Evolutionary conservation across 768 basidiomycete species (phyloP).

Genomic region (Epithele typhae): DNA sequence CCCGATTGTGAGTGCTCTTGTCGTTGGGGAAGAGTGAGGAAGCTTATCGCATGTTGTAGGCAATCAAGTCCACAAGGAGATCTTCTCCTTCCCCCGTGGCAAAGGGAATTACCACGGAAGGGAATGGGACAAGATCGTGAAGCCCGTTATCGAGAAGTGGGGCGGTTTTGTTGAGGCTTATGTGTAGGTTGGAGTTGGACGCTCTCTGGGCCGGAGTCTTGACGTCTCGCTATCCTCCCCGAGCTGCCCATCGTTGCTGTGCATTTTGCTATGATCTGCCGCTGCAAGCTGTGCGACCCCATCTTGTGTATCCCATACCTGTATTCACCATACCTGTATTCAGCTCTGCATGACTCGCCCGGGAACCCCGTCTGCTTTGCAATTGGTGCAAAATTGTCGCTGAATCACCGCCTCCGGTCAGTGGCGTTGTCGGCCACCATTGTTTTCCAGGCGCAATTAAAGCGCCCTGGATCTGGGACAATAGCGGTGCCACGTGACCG

Average conservation of each 20-base stretch:
- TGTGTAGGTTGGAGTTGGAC: slow-evolving; percentile 1
- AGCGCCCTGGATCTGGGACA: no score
- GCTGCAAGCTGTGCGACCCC: no score
- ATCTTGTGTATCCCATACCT: no score
- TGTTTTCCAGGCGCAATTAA: no score
- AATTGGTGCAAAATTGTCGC: no score
- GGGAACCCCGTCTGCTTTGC: no score
- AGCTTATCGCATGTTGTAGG: slow-evolving; percentile 30
- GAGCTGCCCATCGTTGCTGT: neutral
- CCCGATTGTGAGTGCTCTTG: slow-evolving; percentile 38
- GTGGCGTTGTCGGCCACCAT: no score
- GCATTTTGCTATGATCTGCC: neutral
- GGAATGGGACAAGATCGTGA: slow-evolving; percentile 74
- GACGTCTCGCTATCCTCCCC: no score
- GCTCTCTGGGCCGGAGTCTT: no score
- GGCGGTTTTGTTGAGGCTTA: slow-evolving; percentile 51
- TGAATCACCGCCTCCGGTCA: no score
- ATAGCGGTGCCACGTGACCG: slow-evolving; percentile 14
- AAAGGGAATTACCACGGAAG: slow-evolving; percentile 51
- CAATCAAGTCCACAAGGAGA: slow-evolving; percentile 66
- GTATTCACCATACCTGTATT: no score
- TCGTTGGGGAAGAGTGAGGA: neutral
- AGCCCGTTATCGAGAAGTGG: slow-evolving; percentile 76
- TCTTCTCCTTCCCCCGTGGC: slow-evolving; percentile 67
- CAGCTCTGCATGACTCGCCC: no score